phyloP scores from a whole-genome alignment of 148 eudicot species.

The Cornus kousa region DNA sequence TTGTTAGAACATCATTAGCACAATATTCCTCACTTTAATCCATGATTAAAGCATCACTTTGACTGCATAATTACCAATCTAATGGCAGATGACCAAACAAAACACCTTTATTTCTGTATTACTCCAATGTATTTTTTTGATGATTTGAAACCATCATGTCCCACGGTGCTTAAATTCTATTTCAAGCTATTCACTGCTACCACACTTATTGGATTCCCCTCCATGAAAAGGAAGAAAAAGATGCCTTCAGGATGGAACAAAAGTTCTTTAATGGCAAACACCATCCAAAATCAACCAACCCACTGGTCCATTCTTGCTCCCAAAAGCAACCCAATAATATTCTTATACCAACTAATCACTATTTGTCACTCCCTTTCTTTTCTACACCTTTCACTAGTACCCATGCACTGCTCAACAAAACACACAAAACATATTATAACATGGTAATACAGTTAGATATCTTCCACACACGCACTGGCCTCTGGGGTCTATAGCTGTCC shows the following conservation, averaged over 20 bases:
- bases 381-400: conserved; percentile 50
- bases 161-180: conserved; percentile 1
- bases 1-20: neutral
- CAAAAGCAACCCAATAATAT: conserved; percentile 35
- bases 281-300: conserved; percentile 17
- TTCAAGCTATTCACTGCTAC: conserved; percentile 9
- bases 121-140: neutral
- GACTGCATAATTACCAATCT: conserved; percentile 7
- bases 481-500: neutral
- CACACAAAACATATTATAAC: conserved; percentile 12
- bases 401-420: conserved; percentile 44
- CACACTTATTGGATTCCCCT: conserved; percentile 26
- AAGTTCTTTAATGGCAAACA: conserved; percentile 31
- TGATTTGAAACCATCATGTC: conserved; percentile 1
- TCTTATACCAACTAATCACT: conserved; percentile 27
- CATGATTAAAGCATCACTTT: conserved; percentile 12
- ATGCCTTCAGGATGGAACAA: conserved; percentile 19
- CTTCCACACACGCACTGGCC: neutral
- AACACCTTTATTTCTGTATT: neutral
- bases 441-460: neutral
- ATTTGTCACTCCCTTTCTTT: conserved; percentile 36
- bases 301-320: conserved; percentile 35
- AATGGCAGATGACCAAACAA: neutral
- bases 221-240: conserved; percentile 17
- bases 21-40: neutral